Evolutionary conservation across 495 filamentous ascomycete genomes (phyloP).

Genomic region (Thozetella sp.): DNA sequence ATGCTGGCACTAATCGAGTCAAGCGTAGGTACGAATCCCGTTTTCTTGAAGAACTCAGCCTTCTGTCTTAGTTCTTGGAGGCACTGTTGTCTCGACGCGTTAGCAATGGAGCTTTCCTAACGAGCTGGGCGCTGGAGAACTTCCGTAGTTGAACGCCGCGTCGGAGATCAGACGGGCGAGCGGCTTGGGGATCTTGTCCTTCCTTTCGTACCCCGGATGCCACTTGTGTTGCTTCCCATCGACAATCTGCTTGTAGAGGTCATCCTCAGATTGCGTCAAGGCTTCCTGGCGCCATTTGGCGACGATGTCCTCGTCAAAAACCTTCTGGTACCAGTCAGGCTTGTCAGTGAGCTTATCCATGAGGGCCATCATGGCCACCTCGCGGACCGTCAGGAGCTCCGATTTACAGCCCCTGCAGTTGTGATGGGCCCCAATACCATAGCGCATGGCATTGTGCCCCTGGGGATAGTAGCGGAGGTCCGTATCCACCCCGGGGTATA

Average conservation of each 20-base stretch:
- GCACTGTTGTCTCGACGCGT: slow-evolving; percentile 19
- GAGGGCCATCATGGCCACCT: slow-evolving; percentile 37
- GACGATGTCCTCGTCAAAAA: slow-evolving; percentile 49
- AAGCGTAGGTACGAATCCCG: slow-evolving; percentile 34
- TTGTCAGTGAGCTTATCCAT: slow-evolving; percentile 43
- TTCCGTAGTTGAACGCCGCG: slow-evolving; percentile 47
- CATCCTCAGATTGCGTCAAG: slow-evolving; percentile 20
- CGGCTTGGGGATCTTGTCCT: background rate
- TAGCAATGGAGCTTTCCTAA: background rate
- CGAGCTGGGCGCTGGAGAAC: background rate
- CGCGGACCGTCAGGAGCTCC: slow-evolving; percentile 24
- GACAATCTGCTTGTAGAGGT: slow-evolving; percentile 24
- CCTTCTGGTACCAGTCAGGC: slow-evolving; percentile 55
- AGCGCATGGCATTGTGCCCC: background rate
- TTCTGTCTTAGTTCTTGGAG: slow-evolving; percentile 53
- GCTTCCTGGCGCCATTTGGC: slow-evolving; percentile 38
- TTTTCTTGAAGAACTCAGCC: slow-evolving; percentile 29
- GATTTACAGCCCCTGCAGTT: background rate
- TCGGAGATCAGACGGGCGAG: slow-evolving; percentile 17
- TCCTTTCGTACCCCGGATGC: slow-evolving; percentile 5
- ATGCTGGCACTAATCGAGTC: slow-evolving; percentile 18
- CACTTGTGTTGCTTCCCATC: background rate
- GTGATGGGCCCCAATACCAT: slow-evolving; percentile 13
- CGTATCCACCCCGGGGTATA: slow-evolving; percentile 7
- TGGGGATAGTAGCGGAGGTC: slow-evolving; percentile 5